Evolutionary conservation across 805 yeast species (phyloP).

Genomic region (Yarrowia yakushimensis): DNA sequence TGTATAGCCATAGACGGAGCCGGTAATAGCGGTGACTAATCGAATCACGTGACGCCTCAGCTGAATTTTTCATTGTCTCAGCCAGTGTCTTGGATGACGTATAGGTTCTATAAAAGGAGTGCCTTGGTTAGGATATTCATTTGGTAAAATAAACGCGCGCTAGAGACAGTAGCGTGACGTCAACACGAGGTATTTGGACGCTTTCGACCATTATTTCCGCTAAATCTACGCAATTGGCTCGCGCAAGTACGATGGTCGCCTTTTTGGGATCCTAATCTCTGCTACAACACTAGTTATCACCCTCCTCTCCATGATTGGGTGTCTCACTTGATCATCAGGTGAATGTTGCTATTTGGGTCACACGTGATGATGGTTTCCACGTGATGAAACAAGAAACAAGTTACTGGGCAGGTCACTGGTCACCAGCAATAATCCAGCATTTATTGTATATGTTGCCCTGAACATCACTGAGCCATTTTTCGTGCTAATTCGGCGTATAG

Average conservation of each 20-base stretch:
- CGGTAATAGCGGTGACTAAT: not conserved
- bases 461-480: not conserved
- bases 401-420: not conserved
- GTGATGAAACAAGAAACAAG: not conserved
- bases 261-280: not conserved
- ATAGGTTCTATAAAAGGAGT: not conserved
- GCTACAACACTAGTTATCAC: too few species aligned
- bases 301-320: not conserved
- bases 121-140: not conserved
- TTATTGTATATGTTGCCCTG: not conserved
- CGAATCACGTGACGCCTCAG: constrained; percentile 3
- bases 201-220: too few species aligned
- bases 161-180: not conserved
- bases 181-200: not conserved
- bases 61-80: not conserved
- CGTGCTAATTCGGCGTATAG: not conserved
- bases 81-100: constrained; percentile 10
- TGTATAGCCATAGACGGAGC: not conserved
- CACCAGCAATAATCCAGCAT: not conserved
- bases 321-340: not conserved
- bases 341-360: not conserved
- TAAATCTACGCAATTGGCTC: not conserved
- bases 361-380: not conserved
- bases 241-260: not conserved
- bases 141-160: not conserved